phyloP scores from a whole-genome alignment of 1,284 basidiomycete genomes.

The Athelia psychrophila region DNA sequence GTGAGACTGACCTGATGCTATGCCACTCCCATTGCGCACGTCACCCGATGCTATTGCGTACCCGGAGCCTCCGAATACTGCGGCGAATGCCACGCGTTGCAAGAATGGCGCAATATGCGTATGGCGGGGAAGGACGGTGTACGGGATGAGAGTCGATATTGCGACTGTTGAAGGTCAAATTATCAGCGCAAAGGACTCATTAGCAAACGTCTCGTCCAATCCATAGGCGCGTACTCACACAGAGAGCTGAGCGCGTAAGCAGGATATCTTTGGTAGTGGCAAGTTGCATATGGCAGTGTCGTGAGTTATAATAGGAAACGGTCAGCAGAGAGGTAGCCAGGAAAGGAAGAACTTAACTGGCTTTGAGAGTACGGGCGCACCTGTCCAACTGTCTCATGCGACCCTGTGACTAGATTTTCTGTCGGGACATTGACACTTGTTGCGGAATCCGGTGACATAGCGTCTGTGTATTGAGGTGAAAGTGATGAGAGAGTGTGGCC shows the following conservation, averaged over 20 bases:
- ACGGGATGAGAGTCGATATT: conserved; percentile 33
- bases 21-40: conserved; percentile 40
- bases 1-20: conserved; percentile 34
- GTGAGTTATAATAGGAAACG: background rate
- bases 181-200: background rate
- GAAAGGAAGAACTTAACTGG: background rate
- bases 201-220: background rate
- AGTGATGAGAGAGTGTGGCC: too few species aligned
- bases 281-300: background rate
- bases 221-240: conserved; percentile 9
- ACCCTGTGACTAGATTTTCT: background rate
- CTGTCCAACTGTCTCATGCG: background rate
- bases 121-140: conserved; percentile 19
- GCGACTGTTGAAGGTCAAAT: conserved; percentile 27
- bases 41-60: conserved; percentile 41
- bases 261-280: conserved; percentile 13
- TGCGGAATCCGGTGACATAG: too few species aligned
- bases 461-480: too few species aligned
- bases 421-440: background rate
- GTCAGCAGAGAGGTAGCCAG: background rate
- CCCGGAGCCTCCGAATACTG: conserved; percentile 42
- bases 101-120: conserved; percentile 38
- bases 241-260: conserved; percentile 17
- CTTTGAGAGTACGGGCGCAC: background rate
- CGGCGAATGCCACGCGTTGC: conserved; percentile 39